Evolutionary conservation across 179 eudicot species (phyloP).

Genomic region (Silene noctiflora): DNA sequence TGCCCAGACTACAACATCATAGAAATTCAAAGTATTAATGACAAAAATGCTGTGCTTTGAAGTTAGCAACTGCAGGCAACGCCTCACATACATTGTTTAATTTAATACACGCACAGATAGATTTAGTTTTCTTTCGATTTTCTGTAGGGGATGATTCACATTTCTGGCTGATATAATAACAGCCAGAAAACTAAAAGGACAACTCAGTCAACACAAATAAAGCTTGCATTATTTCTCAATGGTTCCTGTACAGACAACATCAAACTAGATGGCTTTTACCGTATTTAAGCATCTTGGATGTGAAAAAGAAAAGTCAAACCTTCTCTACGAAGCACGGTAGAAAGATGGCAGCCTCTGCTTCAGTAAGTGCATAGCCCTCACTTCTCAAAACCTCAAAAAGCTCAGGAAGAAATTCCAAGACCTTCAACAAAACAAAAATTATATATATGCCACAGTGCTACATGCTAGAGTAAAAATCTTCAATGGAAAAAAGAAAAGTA

Average conservation of each 20-base stretch:
- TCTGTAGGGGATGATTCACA: neutral
- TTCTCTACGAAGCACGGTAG: conserved; percentile 89
- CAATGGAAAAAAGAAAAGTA: conserved; percentile 14
- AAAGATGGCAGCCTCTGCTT: conserved; percentile 88
- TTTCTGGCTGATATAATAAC: neutral
- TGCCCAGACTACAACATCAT: conserved; percentile 69
- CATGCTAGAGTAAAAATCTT: neutral
- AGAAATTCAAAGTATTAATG: conserved; percentile 3
- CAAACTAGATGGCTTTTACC: neutral
- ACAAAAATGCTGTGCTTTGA: neutral
- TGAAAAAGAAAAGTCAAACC: conserved; percentile 37
- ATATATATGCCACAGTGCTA: neutral
- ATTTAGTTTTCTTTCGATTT: neutral
- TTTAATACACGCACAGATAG: no score
- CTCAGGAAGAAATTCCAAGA: conserved; percentile 90
- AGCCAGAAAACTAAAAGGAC: neutral
- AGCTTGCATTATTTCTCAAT: neutral
- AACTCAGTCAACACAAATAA: neutral
- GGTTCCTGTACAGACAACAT: neutral
- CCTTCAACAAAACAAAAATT: conserved; percentile 37
- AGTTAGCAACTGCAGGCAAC: neutral
- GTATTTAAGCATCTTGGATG: neutral
- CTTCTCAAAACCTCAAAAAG: conserved; percentile 69
- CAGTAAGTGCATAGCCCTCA: conserved; percentile 83
- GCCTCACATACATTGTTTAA: neutral